phyloP scores from a whole-genome alignment of 192 early-diverging fungal species.

The Powellomyces hirtus region DNA sequence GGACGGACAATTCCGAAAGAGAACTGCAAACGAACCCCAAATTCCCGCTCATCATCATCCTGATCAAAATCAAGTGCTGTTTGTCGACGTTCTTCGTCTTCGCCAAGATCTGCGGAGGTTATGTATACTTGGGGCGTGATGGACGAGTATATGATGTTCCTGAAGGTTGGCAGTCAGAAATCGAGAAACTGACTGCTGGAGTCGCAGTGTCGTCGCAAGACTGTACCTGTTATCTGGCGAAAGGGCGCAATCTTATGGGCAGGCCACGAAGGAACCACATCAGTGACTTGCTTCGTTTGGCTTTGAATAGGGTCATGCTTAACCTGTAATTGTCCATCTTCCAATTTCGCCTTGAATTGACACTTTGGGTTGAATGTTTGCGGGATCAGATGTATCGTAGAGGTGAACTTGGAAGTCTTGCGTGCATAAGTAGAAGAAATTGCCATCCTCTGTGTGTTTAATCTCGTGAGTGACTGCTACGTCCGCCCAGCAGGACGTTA shows the following conservation, averaged over 20 bases:
- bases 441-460: slow-evolving; percentile 27
- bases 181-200: too few species aligned
- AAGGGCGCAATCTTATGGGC: slow-evolving; percentile 14
- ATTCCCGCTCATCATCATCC: not conserved
- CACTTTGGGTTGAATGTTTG: slow-evolving; percentile 32
- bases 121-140: slow-evolving; percentile 61
- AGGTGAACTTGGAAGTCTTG: slow-evolving; percentile 61
- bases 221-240: not conserved
- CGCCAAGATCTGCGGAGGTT: slow-evolving; percentile 17
- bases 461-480: not conserved
- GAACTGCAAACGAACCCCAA: too few species aligned
- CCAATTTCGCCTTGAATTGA: slow-evolving; percentile 47
- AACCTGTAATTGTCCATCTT: slow-evolving; percentile 66
- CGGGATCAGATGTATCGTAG: slow-evolving; percentile 52
- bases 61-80: slow-evolving; percentile 9
- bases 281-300: not conserved
- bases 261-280: slow-evolving; percentile 1
- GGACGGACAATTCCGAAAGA: not conserved
- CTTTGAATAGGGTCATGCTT: not conserved
- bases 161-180: too few species aligned
- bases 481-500: not conserved
- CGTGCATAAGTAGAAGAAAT: slow-evolving; percentile 55
- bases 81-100: not conserved
- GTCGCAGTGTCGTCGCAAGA: too few species aligned
- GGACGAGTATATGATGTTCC: slow-evolving; percentile 59